Base-by-base conservation (phyloP, 2,329 filamentous ascomycete genomes). In the Whalleya microplaca region DNA sequence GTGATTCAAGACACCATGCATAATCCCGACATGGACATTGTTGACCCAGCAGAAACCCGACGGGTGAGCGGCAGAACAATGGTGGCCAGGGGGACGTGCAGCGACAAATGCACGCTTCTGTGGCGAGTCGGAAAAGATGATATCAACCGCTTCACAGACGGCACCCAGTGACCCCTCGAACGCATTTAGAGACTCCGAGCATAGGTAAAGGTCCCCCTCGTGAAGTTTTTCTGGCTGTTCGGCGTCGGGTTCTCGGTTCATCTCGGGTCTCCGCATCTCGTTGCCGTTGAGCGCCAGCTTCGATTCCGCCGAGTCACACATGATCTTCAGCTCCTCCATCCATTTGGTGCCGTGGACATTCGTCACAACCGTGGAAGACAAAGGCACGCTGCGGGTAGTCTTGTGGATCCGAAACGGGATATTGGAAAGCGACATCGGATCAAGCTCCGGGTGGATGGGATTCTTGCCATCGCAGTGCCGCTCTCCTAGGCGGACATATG, bases 21-120 rank as follows among this genome's bases (percentile, higher is more conserved):
- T 90, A 63, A 99, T 96, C 0, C 94, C 95, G 20, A 99, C 91
- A 70, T 98, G 94, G 0, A 99, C 92, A 70, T 99, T 99, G 73
- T 99, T 99, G 48, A 99, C 78, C 94, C 95, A 99, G 76, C 95
- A 99, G 71, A 99, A 99, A 0, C 95, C 95, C 2, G 94, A 97
- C 0, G 95, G 95, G 66, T 89, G 88, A 48, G 89, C 85, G 3
- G 91, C 86, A 2, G 94, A 96, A 75, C 95, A 99, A 71, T 99
- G 95, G 71, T 99, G 95, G 1, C 95, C 95, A 0, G 95, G 95
- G 3, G 95, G 95, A 29, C 95, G 87, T 48, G 98, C 90, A 23
- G 90, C 93, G 48, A 98, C 92, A 72, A 99, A 99, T 0, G 93
- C 92, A 53, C 92, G 86, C 45, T 83, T 86, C 20, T 89, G 87